A percentile compares a stretch with the other conserved stretches of the same genome.
Evolutionary conservation across 2,329 filamentous ascomycete species (phyloP).

Genomic region (Leptographium radiaticola): DNA sequence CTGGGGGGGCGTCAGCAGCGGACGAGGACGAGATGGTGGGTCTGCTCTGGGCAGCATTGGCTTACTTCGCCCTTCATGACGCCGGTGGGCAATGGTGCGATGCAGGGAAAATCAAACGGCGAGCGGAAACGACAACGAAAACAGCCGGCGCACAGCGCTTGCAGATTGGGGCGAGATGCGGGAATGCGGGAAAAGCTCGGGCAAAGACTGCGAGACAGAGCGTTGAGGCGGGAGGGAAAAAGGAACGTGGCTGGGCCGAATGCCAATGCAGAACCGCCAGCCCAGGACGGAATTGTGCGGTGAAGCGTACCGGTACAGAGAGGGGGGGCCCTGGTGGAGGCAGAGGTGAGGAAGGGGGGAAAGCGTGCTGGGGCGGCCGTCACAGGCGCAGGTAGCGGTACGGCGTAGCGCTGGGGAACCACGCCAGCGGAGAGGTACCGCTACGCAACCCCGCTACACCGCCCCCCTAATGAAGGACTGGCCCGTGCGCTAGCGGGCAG

Average conservation of each 20-base stretch:
- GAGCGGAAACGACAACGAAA: not conserved
- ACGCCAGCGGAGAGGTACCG: not conserved
- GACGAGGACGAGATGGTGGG: not conserved
- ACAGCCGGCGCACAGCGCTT: slow-evolving; percentile 3
- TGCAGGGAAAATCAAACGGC: not conserved
- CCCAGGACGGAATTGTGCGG: slow-evolving; percentile 7
- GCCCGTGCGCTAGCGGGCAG: slow-evolving; percentile 10
- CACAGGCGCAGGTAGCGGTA: not conserved
- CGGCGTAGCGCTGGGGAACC: not conserved
- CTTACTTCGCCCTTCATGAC: slow-evolving; percentile 47
- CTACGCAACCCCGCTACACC: not conserved
- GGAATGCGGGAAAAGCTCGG: not conserved
- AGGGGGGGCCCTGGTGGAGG: slow-evolving; percentile 6
- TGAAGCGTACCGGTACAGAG: slow-evolving; percentile 3
- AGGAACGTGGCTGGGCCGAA: not conserved
- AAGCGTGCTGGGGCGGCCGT: not conserved
- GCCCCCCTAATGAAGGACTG: slow-evolving; percentile 4
- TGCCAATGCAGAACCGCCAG: not conserved
- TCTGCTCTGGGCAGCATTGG: slow-evolving; percentile 3
- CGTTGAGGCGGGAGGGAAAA: not conserved
- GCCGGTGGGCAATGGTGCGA: not conserved
- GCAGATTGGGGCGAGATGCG: not conserved
- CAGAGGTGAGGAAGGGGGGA: slow-evolving; percentile 1
- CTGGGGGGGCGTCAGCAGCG: slow-evolving; percentile 19
- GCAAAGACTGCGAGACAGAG: not conserved